These are phyloP conservation scores for Shiraia sp. DNA, from an alignment of 2,329 filamentous ascomycete genomes.

Conservation along the genomic window DNA sequence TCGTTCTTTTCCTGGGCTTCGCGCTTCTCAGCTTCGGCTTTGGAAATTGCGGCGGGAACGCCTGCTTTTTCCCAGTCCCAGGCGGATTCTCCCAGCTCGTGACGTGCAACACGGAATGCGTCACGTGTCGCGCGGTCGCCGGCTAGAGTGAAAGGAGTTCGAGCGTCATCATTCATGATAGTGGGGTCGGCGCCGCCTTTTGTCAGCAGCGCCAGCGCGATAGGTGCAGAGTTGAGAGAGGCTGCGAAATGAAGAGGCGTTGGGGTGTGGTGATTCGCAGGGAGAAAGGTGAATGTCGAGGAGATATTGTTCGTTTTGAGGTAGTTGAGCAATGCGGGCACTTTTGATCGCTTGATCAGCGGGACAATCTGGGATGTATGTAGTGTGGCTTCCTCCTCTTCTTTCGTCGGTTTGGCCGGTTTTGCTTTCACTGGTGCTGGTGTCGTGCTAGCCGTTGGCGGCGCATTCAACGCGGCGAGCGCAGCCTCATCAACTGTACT, in stretches of 20 bases:
- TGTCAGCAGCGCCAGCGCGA: constrained; percentile 76
- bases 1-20: constrained; percentile 72
- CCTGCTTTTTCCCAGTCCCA: constrained; percentile 80
- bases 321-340: constrained; percentile 84
- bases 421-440: constrained; percentile 49
- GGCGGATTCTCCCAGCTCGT: constrained; percentile 73
- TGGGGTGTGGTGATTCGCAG: constrained; percentile 73
- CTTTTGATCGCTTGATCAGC: constrained; percentile 84
- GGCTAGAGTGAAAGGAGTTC: constrained; percentile 82
- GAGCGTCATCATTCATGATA: constrained; percentile 65
- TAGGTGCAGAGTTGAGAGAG: constrained; percentile 73
- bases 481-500: constrained; percentile 73
- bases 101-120: constrained; percentile 85
- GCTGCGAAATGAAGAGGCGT: constrained; percentile 86
- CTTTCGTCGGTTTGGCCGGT: constrained; percentile 69
- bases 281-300: constrained; percentile 75
- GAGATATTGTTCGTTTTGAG: constrained; percentile 74
- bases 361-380: constrained; percentile 90
- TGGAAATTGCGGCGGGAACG: constrained; percentile 72
- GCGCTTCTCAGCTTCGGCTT: constrained; percentile 70
- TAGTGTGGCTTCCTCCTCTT: constrained; percentile 78
- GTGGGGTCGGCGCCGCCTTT: constrained; percentile 78
- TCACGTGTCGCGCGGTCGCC: constrained; percentile 86
- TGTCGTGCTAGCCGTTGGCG: constrained; percentile 49
- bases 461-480: constrained; percentile 53